Evolutionary conservation across 2,329 filamentous ascomycete species (phyloP).

Genomic region (Diaporthe vaccinii): DNA sequence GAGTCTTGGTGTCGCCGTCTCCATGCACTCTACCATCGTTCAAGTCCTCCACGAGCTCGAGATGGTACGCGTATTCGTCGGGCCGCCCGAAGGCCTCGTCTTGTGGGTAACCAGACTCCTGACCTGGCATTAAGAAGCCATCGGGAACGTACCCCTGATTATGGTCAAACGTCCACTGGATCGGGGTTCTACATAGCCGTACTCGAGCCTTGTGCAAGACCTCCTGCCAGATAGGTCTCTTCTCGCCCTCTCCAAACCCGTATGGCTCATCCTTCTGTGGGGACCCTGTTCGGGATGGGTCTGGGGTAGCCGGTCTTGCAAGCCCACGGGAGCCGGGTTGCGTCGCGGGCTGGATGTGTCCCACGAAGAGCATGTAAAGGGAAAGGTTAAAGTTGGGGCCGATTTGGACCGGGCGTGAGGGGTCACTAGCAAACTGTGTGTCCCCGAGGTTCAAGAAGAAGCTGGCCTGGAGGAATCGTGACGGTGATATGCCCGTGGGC

Average conservation of each 20-base stretch:
- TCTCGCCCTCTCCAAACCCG: constrained; percentile 66
- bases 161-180: constrained; percentile 63
- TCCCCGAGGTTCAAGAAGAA: constrained; percentile 91
- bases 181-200: constrained; percentile 80
- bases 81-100: constrained; percentile 45
- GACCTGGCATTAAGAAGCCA: constrained; percentile 15
- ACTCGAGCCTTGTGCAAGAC: constrained; percentile 93
- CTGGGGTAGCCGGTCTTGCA: constrained; percentile 38
- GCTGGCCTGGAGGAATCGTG: constrained; percentile 90
- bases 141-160: constrained; percentile 48
- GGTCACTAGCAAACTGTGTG: constrained; percentile 79
- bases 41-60: constrained; percentile 86
- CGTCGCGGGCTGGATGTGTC: constrained; percentile 66
- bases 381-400: constrained; percentile 89
- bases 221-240: constrained; percentile 89
- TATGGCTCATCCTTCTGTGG: constrained; percentile 61
- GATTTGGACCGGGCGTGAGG: constrained; percentile 79
- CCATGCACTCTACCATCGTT: constrained; percentile 69
- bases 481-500: constrained; percentile 88
- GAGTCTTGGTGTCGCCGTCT: constrained; percentile 49
- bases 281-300: constrained; percentile 36
- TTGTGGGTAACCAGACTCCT: background rate
- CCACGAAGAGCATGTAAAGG: constrained; percentile 94
- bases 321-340: background rate
- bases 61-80: constrained; percentile 79